Evolutionary conservation across 768 basidiomycete species (phyloP).

Genomic region (Psilocybe cyanescens): DNA sequence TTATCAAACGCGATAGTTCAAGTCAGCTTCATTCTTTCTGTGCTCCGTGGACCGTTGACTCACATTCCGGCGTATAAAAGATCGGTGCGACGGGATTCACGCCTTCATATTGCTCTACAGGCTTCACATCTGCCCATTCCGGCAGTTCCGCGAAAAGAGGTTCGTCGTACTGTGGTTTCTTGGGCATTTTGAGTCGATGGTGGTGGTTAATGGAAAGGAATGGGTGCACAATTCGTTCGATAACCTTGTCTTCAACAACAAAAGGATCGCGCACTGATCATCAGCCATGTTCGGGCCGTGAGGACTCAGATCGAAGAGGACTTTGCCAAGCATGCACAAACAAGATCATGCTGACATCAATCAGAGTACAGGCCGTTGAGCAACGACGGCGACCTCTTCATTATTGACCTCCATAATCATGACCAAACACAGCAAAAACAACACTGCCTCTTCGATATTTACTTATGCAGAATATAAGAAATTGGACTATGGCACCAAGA

Average conservation of each 20-base stretch:
- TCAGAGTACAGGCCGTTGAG: not conserved
- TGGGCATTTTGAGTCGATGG: constrained; percentile 5
- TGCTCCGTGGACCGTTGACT: constrained; percentile 31
- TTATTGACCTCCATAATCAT: constrained; percentile 37
- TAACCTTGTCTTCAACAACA: constrained; percentile 10
- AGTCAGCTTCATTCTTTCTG: not conserved
- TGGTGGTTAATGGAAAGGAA: not conserved
- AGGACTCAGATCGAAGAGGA: constrained; percentile 5
- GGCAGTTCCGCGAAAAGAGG: constrained; percentile 61
- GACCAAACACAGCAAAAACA: constrained; percentile 92
- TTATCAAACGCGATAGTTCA: not conserved
- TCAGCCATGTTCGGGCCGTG: not conserved
- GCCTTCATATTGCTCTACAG: constrained; percentile 82
- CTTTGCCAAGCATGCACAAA: not conserved
- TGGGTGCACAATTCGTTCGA: not conserved
- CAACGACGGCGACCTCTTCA: not conserved
- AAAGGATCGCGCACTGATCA: constrained; percentile 6
- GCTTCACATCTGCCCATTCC: constrained; percentile 82
- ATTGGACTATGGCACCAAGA: constrained; percentile 83
- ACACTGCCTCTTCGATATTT: constrained; percentile 87
- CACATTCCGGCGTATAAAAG: constrained; percentile 88
- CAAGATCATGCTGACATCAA: not conserved
- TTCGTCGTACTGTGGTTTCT: constrained; percentile 10
- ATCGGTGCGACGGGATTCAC: constrained; percentile 86
- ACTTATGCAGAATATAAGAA: constrained; percentile 90